These are phyloP conservation scores for Penicillium coffeae DNA, from an alignment of 495 filamentous ascomycete species.

Conservation along the genomic window DNA sequence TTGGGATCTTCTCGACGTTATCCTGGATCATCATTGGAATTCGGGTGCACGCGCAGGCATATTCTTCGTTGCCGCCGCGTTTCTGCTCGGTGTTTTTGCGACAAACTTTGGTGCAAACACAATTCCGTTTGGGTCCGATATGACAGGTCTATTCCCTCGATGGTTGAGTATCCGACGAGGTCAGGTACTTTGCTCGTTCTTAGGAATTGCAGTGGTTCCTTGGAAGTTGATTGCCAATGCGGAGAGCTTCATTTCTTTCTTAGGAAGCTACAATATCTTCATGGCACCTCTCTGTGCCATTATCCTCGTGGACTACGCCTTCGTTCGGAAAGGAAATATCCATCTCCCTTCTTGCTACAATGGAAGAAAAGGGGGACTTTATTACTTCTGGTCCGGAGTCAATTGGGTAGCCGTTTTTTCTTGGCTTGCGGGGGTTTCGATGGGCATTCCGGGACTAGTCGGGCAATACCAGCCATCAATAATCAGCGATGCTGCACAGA, in stretches of 20 bases:
- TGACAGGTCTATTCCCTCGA: not conserved
- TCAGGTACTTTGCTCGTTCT: not conserved
- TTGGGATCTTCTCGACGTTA: not conserved
- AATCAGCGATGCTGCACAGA: too few species aligned
- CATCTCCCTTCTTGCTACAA: too few species aligned
- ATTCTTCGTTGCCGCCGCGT: not conserved
- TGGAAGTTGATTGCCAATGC: conserved; percentile 1
- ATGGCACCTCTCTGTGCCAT: not conserved
- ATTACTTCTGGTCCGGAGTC: too few species aligned
- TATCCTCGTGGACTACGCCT: too few species aligned
- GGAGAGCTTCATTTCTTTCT: not conserved
- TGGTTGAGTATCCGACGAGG: conserved; percentile 1
- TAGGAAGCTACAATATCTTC: not conserved
- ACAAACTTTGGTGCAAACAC: conserved; percentile 2
- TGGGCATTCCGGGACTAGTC: too few species aligned
- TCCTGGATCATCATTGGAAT: not conserved
- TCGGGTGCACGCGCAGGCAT: not conserved
- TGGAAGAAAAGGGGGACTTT: too few species aligned
- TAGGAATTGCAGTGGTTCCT: not conserved
- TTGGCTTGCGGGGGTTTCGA: too few species aligned
- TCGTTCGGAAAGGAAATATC: too few species aligned
- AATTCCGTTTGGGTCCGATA: conserved; percentile 1
- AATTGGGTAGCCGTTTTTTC: too few species aligned
- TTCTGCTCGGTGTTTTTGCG: not conserved
- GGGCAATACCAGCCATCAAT: too few species aligned